Evolutionary conservation across 768 basidiomycete species (phyloP).

Genomic region (Gymnopilus dilepis): DNA sequence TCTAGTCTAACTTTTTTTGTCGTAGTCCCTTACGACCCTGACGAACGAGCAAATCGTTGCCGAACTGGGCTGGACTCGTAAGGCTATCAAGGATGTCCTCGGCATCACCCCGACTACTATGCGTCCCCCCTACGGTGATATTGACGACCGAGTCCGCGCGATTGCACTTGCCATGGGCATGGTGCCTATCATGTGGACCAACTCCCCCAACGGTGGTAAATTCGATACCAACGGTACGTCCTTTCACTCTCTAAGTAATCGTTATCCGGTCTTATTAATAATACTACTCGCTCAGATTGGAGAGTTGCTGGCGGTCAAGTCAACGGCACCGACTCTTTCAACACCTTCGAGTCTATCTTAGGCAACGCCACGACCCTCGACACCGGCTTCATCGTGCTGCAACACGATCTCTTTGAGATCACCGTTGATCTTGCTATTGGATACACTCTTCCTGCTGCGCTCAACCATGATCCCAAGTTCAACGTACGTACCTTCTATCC

Average conservation of each 20-base stretch:
- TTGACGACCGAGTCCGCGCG: conserved; percentile 87
- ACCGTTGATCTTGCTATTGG: conserved; percentile 91
- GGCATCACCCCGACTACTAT: conserved; percentile 80
- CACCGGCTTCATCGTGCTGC: conserved; percentile 85
- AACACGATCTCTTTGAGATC: conserved; percentile 85
- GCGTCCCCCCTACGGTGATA: conserved; percentile 86
- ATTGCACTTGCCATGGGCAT: conserved; percentile 92
- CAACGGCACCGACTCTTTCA: conserved; percentile 65
- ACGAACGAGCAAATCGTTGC: conserved; percentile 88
- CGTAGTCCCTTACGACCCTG: conserved; percentile 67
- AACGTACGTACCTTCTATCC: conserved; percentile 45
- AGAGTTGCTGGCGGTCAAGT: conserved; percentile 79
- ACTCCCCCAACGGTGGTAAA: conserved; percentile 51
- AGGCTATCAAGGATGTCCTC: conserved; percentile 77
- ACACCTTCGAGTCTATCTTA: conserved; percentile 78
- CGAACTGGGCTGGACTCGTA: conserved; percentile 91
- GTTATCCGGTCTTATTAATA: conserved; percentile 2
- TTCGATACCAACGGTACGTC: conserved; percentile 78
- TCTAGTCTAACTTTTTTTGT: background rate
- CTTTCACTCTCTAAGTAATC: background rate
- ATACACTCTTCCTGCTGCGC: conserved; percentile 81
- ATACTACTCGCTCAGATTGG: conserved; percentile 68
- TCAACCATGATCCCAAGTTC: conserved; percentile 67
- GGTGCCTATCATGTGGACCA: conserved; percentile 90
- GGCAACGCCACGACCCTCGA: conserved; percentile 62